Conservation (phyloP, 2,329 filamentous ascomycete species). For the Scedosporium aurantiacum region DNA sequence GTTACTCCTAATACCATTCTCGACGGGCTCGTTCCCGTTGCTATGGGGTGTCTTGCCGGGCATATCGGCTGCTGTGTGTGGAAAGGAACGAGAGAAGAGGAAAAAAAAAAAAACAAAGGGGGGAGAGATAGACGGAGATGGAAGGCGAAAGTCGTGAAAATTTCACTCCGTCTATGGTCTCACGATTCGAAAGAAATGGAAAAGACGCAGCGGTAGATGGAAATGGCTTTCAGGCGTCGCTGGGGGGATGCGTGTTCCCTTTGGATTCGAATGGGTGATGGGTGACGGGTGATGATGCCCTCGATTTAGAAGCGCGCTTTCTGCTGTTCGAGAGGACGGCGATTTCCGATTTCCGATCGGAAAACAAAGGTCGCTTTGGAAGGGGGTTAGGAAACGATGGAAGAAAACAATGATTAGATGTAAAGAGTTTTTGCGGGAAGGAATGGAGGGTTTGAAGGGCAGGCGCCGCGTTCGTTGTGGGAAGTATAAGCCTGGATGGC, state of each 20-base stretch:
- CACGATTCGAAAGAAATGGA: background rate
- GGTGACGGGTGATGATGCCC: background rate
- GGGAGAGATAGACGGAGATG: background rate
- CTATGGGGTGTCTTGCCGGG: constrained; percentile 63
- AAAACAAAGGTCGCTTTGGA: background rate
- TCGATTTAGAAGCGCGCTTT: background rate
- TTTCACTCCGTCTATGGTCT: background rate
- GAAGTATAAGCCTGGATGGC: background rate
- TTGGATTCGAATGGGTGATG: background rate
- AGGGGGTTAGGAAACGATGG: background rate
- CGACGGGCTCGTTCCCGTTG: constrained; percentile 58
- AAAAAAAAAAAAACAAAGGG: background rate
- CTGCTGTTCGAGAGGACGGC: background rate
- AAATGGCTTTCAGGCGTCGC: background rate
- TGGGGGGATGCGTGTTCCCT: background rate
- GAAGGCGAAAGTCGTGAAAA: background rate
- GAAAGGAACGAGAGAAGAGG: background rate
- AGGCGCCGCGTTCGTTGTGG: background rate
- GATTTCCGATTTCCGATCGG: background rate
- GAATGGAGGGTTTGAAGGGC: background rate
- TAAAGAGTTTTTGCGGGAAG: background rate
- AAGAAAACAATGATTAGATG: background rate
- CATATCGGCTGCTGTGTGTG: constrained; percentile 30
- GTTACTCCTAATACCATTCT: constrained; percentile 44
- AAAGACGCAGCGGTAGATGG: background rate